Base-by-base conservation (phyloP, 306 rosid species). In the Lablab purpureus region DNA sequence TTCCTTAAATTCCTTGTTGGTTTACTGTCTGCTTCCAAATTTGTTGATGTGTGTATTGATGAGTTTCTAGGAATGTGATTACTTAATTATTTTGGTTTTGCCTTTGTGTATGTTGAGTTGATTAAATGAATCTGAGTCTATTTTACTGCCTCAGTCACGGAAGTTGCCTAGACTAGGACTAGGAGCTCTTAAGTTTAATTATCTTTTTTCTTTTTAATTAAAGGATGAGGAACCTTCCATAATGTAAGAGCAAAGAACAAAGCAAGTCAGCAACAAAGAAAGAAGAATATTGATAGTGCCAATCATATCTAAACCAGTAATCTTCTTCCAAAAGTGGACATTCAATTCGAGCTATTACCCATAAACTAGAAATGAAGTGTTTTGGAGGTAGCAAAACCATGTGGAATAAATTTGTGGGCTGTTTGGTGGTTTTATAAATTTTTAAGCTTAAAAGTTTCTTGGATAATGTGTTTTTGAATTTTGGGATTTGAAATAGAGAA, bases 71-170 rank as follows among this genome's bases (percentile, higher is more conserved):
- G 40, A 69, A 69, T 27, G 49, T 78, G n/a, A 54, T 25, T 9
- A 17, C 45, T 52, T 54, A 11, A 54, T 55, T 22, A 54, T 43
- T 66, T 55, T 23, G 18, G 12, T 12, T 67, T 25, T 25, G 34
- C n/a, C 56, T 68, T 13, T 13, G 8, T 41, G 34, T 67, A 2
- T 55, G 68, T 46, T 55, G 47, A 67, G 82, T 58, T 22, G 81
- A 30, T 59, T 40, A 23, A 17, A 67, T 8, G 51, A 68, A 34
- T 74, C 32, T 41, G 49, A 43, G 15, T 43, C 49, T 43, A 43
- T 43, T 81, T 56, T 67, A n/a, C 43, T 18, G 22, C 28, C 67
- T 73, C 10, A 50, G 50, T 50, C 68, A 62, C 18, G 54, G 74
- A 25, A 63, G 28, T 30, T 62, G 34, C 73, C 40, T 63, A 25